Evolutionary conservation across 208 protist genomes (phyloP).

Genomic region (Vickermania ingenoplastis): DNA sequence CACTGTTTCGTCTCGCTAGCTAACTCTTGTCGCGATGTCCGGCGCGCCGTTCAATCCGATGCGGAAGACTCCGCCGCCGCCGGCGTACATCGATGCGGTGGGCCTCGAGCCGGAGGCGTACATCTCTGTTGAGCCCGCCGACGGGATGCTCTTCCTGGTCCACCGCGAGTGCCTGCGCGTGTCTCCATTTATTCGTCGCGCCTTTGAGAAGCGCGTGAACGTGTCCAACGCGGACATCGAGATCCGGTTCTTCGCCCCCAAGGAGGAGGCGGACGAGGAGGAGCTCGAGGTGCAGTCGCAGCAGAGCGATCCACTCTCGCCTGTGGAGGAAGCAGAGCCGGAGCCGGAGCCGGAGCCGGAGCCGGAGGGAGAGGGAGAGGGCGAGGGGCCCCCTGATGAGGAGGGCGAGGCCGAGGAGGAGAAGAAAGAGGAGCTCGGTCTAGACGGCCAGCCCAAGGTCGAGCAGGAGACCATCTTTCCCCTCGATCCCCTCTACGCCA

Average conservation of each 20-base stretch:
- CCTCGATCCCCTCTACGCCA: neutral
- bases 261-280: conserved; percentile 1
- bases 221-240: conserved; percentile 18
- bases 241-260: conserved; percentile 15
- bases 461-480: conserved; percentile 1
- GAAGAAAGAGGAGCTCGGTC: neutral
- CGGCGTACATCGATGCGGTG: conserved; percentile 63
- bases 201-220: conserved; percentile 29
- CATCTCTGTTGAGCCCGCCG: conserved; percentile 20
- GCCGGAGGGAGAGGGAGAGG: neutral
- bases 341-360: neutral
- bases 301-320: neutral
- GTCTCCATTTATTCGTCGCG: conserved; percentile 49
- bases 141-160: conserved; percentile 33
- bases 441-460: neutral
- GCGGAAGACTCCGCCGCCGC: conserved; percentile 74
- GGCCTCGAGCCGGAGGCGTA: conserved; percentile 52
- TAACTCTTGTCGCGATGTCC: too few species aligned
- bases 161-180: conserved; percentile 48
- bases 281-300: neutral
- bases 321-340: neutral
- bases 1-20: too few species aligned
- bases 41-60: conserved; percentile 74
- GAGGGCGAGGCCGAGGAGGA: neutral
- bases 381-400: neutral